Evolutionary conservation across 805 yeast genomes (phyloP).

Genomic region (Priceomyces melissophilus): DNA sequence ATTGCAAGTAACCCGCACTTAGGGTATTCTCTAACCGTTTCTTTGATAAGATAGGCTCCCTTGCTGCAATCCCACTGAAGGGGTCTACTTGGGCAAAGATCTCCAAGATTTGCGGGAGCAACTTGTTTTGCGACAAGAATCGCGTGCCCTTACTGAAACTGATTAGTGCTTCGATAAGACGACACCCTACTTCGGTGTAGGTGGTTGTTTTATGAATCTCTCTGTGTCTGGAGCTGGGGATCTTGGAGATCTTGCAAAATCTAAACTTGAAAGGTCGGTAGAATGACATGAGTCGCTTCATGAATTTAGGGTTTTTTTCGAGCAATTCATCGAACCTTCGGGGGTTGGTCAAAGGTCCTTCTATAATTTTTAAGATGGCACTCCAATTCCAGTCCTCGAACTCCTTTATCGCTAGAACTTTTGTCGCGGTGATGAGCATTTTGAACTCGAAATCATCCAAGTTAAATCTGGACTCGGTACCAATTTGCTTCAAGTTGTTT

Average conservation of each 20-base stretch:
- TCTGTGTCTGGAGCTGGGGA: slow-evolving; percentile 35
- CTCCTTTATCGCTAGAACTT: slow-evolving; percentile 73
- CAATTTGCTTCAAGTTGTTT: slow-evolving; percentile 17
- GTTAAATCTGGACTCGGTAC: slow-evolving; percentile 19
- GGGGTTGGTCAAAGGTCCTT: slow-evolving; percentile 77
- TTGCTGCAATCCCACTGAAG: slow-evolving; percentile 65
- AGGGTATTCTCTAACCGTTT: slow-evolving; percentile 59
- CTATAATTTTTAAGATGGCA: slow-evolving; percentile 63
- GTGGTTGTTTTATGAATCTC: slow-evolving; percentile 14
- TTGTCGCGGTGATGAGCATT: slow-evolving; percentile 61
- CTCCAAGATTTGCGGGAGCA: slow-evolving; percentile 85
- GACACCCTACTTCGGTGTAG: slow-evolving; percentile 72
- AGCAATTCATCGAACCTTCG: slow-evolving; percentile 72
- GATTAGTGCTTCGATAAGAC: slow-evolving; percentile 63
- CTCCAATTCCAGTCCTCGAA: slow-evolving; percentile 88
- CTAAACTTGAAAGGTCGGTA: slow-evolving; percentile 89
- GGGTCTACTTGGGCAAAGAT: slow-evolving; percentile 84
- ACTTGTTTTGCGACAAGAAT: slow-evolving; percentile 66
- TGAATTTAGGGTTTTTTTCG: slow-evolving; percentile 72
- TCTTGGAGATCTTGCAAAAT: slow-evolving; percentile 47
- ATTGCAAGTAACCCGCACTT: slow-evolving; percentile 71
- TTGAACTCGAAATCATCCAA: slow-evolving; percentile 67
- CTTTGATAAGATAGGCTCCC: slow-evolving; percentile 70
- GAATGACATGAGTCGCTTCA: slow-evolving; percentile 80
- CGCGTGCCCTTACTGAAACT: slow-evolving; percentile 62